A percentile compares a stretch with the other conserved stretches of the same genome.
These are phyloP conservation scores for Cardamine resedifolia DNA, from an alignment of 345 rosid species.

Conservation along the genomic window DNA sequence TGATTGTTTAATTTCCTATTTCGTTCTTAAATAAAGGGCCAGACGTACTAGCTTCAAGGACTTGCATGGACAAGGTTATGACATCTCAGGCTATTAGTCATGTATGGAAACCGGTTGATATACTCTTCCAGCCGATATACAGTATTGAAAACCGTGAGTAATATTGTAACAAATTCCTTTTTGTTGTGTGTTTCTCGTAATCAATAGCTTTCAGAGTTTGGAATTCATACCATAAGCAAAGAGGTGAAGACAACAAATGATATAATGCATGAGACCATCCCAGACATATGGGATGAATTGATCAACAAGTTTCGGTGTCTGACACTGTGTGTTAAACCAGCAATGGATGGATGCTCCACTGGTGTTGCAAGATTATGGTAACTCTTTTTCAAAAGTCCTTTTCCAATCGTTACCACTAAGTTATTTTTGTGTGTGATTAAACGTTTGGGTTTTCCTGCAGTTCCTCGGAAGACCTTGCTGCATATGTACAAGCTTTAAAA, in stretches of 20 bases:
- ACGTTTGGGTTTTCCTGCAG: slow-evolving; percentile 45
- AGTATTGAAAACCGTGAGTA: not conserved
- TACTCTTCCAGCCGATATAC: slow-evolving; percentile 5
- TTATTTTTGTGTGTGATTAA: not conserved
- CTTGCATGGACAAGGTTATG: slow-evolving; percentile 89
- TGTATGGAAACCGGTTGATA: slow-evolving; percentile 46
- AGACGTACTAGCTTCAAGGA: slow-evolving; percentile 73
- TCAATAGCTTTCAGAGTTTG: slow-evolving; percentile 65
- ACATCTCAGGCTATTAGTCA: slow-evolving; percentile 78
- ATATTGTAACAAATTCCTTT: slow-evolving; percentile 19
- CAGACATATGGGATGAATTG: slow-evolving; percentile 60
- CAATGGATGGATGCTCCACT: slow-evolving; percentile 96
- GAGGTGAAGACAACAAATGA: slow-evolving; percentile 64
- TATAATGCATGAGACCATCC: slow-evolving; percentile 48
- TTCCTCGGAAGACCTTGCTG: slow-evolving; percentile 65
- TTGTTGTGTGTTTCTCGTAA: slow-evolving; percentile 24
- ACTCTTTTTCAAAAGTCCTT: slow-evolving; percentile 19
- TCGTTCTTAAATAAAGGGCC: slow-evolving; percentile 59
- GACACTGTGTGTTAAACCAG: slow-evolving; percentile 88
- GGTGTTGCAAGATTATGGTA: slow-evolving; percentile 97
- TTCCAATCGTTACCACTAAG: not conserved
- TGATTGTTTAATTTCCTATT: slow-evolving; percentile 16
- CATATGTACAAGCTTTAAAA: slow-evolving; percentile 70
- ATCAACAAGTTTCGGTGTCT: slow-evolving; percentile 66
- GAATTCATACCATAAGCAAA: slow-evolving; percentile 86